Conservation (phyloP, 768 basidiomycete genomes). For the Lactarius trivialis region DNA sequence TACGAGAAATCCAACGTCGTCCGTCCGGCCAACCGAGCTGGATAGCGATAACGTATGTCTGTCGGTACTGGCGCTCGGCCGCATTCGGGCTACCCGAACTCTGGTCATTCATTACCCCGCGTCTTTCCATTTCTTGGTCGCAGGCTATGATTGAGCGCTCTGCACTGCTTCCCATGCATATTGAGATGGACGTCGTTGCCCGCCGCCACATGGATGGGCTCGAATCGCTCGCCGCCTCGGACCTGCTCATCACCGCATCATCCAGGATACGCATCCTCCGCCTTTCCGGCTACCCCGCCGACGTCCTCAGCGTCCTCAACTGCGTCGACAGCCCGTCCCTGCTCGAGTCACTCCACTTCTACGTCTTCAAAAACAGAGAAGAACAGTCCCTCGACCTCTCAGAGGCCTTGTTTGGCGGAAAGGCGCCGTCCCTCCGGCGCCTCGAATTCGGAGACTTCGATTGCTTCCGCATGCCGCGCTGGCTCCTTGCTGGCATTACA, state of each 20-base stretch:
- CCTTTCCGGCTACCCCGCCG: neutral
- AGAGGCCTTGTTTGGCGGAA: neutral
- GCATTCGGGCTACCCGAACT: conserved; percentile 9
- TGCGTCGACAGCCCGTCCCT: conserved; percentile 6
- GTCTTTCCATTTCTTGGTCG: conserved; percentile 10
- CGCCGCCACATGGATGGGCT: neutral
- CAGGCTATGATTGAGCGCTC: conserved; percentile 15
- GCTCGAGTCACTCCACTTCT: conserved; percentile 3
- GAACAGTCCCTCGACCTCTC: conserved; percentile 1
- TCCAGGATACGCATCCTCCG: conserved; percentile 11
- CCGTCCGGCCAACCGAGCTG: too few relatives aligned
- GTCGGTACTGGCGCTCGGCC: too few relatives aligned
- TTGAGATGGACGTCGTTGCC: conserved; percentile 1
- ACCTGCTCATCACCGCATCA: conserved; percentile 2
- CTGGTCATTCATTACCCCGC: conserved; percentile 10
- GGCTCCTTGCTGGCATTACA: conserved; percentile 10
- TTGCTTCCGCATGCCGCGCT: conserved; percentile 2
- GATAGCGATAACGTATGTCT: too few relatives aligned
- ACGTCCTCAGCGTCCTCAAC: conserved; percentile 7
- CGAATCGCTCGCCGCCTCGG: conserved; percentile 8
- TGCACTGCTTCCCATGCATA: conserved; percentile 1
- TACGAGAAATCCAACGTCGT: too few relatives aligned
- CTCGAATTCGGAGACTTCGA: neutral
- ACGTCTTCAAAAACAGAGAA: too few relatives aligned
- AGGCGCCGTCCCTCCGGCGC: neutral